Evolutionary conservation across 257 asterid genomes (phyloP), one percentile per base, ranked within the genome.

Genomic region (Penstemon newberryi): DNA sequence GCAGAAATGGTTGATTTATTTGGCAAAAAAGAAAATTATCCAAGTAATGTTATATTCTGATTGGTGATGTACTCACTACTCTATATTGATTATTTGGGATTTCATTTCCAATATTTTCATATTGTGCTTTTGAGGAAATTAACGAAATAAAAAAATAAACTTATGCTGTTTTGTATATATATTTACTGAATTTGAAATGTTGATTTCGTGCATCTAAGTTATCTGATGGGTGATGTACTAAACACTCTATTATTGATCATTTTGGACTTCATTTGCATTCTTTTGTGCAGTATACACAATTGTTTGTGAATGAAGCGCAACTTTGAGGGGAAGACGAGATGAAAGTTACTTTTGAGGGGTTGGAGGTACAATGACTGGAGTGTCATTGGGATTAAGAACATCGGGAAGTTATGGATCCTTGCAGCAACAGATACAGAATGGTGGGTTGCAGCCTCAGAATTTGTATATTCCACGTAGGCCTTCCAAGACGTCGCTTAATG

Each of bases 321-420:
- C 63, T 56, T 71, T 68, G 85, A 75, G 73, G 82, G 81, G 63
- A 78, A 76, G 80, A 81, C 78, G 89, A 85, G 88, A 89, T 88
- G 97, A 90, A 67, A 84, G 74, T 65, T 77, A 79, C 71, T 49
- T 63, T 73, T 78, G 70, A 69, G 83, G 87, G 79, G 80, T 70
- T 75, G 81, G 89, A 84, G 83, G 86, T 80, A 84, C 88, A 86
- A 90, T 93, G 98, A 93, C 84, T 85, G 85, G 92, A 77, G 85
- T 75, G 90, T 82, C 96, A 85, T 80, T 82, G 89, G 96, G 92
- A 52, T 69, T 77, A 71, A 84, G 98, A 76, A 72, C 81, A 65
- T 82, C 87, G 13, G 83, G 78, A 77, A 93, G 96, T 81, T 82
- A 80, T 74, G 97, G 92, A 75, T 83, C 96, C 46, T 78, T 90